phyloP scores from a whole-genome alignment of 225 moss, liverwort and hornwort genomes.

The Straminergon stramineum region DNA sequence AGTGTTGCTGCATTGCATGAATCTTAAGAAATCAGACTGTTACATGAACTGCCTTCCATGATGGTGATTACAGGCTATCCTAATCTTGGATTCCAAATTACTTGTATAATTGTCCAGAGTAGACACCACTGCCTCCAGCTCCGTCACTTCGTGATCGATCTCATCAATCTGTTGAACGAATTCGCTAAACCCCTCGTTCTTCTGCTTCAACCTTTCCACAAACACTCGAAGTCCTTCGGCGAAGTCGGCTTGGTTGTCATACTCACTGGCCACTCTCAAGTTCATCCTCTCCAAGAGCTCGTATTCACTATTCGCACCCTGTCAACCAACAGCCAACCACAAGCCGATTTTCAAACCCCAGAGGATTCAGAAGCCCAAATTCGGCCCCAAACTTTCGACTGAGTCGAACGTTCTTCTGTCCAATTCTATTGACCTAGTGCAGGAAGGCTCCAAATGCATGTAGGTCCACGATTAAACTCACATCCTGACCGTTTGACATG shows the following conservation, averaged over 20 bases:
- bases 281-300: constrained; percentile 81
- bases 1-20: not conserved
- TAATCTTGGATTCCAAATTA: constrained; percentile 60
- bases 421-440: not conserved
- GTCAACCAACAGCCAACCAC: not conserved
- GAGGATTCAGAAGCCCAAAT: not conserved
- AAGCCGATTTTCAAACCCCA: not conserved
- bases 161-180: constrained; percentile 60
- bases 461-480: not conserved
- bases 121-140: constrained; percentile 78
- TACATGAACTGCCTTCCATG: constrained; percentile 13
- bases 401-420: not conserved
- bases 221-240: constrained; percentile 72
- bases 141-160: constrained; percentile 72
- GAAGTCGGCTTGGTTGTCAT: constrained; percentile 71
- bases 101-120: constrained; percentile 69
- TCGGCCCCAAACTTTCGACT: too few species aligned
- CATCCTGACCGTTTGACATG: not conserved
- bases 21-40: not conserved
- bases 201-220: constrained; percentile 64
- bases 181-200: constrained; percentile 54
- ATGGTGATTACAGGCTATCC: constrained; percentile 30
- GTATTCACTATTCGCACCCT: constrained; percentile 70
- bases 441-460: not conserved
- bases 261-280: constrained; percentile 65